phyloP scores from a whole-genome alignment of 768 basidiomycete genomes.

The Hypholoma fasciculare region DNA sequence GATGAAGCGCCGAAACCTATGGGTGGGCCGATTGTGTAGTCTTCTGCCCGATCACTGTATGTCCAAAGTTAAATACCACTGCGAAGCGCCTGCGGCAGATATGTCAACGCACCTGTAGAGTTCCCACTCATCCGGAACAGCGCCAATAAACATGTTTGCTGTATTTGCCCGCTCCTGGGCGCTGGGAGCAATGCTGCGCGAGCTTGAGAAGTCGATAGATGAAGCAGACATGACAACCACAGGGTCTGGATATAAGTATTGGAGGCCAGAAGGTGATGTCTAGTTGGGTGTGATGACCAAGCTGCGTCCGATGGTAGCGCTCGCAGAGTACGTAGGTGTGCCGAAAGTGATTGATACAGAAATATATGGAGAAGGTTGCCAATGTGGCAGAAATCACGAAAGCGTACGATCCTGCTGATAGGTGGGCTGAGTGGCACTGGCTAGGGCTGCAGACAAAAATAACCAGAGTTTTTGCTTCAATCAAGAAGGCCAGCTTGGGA shows the following conservation, averaged over 20 bases:
- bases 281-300: neutral
- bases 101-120: constrained; percentile 63
- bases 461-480: neutral
- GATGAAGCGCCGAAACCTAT: constrained; percentile 94
- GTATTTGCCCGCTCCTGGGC: constrained; percentile 15
- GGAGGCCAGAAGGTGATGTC: no score
- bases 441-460: neutral
- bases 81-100: neutral
- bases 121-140: constrained; percentile 83
- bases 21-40: constrained; percentile 75
- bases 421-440: neutral
- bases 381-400: neutral
- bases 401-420: no score
- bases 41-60: constrained; percentile 60
- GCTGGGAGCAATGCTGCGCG: constrained; percentile 7
- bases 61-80: neutral
- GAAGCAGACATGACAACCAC: constrained; percentile 1
- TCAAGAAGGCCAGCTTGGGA: neutral
- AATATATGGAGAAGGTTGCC: neutral
- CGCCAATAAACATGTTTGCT: constrained; percentile 61
- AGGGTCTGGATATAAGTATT: no score
- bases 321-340: neutral
- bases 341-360: neutral
- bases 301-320: no score
- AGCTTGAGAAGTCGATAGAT: neutral